Percentiles rank a stretch among this genome's conserved stretches.
phyloP scores from a whole-genome alignment of 2,329 filamentous ascomycete genomes.

The Fusarium dlaminii region DNA sequence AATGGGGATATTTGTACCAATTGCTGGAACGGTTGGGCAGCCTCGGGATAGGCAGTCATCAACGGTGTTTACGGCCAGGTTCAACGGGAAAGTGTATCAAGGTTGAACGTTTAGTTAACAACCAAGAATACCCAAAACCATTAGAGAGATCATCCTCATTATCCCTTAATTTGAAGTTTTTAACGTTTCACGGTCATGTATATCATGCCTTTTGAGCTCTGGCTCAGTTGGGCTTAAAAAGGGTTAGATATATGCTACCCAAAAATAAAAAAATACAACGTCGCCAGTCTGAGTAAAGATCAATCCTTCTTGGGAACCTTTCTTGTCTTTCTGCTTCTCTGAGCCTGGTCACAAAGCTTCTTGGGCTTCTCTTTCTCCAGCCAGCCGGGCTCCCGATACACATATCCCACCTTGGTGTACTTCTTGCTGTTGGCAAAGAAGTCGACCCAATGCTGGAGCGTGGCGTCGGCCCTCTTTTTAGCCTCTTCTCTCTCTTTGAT shows the following conservation, averaged over 20 bases:
- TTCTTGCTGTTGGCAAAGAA: conserved; percentile 84
- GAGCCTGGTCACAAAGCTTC: conserved; percentile 76
- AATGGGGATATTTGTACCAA: conserved; percentile 35
- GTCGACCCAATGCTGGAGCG: conserved; percentile 81
- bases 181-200: not conserved
- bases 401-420: conserved; percentile 82
- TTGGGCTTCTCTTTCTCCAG: conserved; percentile 69
- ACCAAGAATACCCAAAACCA: conserved; percentile 11
- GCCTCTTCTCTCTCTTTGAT: conserved; percentile 74
- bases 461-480: conserved; percentile 69
- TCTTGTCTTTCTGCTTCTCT: conserved; percentile 64
- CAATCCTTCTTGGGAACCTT: conserved; percentile 46
- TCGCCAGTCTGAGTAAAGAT: not conserved
- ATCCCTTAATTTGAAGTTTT: not conserved
- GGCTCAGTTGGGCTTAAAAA: not conserved
- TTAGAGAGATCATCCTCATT: conserved; percentile 16
- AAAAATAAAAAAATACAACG: not conserved
- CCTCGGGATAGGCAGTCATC: conserved; percentile 29
- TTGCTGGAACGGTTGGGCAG: conserved; percentile 33
- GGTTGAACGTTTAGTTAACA: conserved; percentile 8
- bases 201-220: not conserved
- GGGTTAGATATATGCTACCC: not conserved
- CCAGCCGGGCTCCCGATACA: conserved; percentile 70
- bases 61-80: conserved; percentile 15
- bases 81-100: conserved; percentile 21